Conservation (phyloP, 306 rosid genomes). For the Dryas alaskensis region DNA sequence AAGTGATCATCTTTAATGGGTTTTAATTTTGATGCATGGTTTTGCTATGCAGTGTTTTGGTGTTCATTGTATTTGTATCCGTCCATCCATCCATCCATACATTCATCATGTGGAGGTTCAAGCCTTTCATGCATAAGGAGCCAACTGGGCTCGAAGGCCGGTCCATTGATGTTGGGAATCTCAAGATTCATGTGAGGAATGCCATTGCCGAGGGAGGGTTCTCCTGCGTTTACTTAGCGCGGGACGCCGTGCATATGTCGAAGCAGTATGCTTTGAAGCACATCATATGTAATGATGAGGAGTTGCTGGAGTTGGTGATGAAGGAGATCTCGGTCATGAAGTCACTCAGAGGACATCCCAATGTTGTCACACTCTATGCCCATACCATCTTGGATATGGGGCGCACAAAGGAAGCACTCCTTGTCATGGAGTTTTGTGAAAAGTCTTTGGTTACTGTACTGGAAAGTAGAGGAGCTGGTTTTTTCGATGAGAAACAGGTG, state of each 20-base stretch:
- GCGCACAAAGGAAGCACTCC: constrained; percentile 84
- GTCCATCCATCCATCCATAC: neutral
- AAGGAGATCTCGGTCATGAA: constrained; percentile 85
- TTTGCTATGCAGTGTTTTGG: neutral
- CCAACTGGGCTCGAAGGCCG: constrained; percentile 90
- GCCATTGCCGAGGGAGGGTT: constrained; percentile 97
- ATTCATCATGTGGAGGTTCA: constrained; percentile 82
- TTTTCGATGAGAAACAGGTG: constrained; percentile 84
- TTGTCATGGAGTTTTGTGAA: constrained; percentile 95
- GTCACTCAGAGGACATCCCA: constrained; percentile 81
- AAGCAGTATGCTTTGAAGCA: constrained; percentile 97
- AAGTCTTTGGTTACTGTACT: constrained; percentile 81
- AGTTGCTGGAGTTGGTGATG: constrained; percentile 73
- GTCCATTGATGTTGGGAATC: constrained; percentile 72
- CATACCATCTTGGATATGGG: constrained; percentile 86
- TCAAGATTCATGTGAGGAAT: constrained; percentile 69
- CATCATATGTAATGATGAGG: constrained; percentile 87
- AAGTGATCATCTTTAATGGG: neutral
- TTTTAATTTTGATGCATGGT: neutral
- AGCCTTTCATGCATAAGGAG: constrained; percentile 90
- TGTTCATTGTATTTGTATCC: neutral
- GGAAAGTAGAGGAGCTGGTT: constrained; percentile 83
- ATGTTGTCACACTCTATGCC: constrained; percentile 75
- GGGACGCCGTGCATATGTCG: constrained; percentile 69
- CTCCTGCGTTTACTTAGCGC: constrained; percentile 92